These are phyloP conservation scores for Aspergillus pseudoterreus DNA, from an alignment of 2,329 filamentous ascomycete genomes.

Conservation along the genomic window DNA sequence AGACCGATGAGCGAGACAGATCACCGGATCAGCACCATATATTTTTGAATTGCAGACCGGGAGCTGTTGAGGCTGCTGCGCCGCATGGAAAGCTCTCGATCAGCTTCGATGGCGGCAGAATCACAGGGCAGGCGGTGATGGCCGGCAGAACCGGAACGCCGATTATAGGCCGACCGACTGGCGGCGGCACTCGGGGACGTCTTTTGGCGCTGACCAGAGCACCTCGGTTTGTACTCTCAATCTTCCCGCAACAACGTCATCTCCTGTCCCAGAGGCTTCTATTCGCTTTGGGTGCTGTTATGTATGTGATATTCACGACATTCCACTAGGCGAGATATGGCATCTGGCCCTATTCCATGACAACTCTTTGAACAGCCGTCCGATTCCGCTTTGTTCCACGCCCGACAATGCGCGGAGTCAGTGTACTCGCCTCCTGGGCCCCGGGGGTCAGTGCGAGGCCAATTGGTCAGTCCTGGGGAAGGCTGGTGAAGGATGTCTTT, in stretches of 20 bases:
- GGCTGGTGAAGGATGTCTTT: constrained; percentile 17
- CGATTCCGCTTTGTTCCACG: constrained; percentile 18
- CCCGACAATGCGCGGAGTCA: constrained; percentile 41
- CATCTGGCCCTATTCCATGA: constrained; percentile 23
- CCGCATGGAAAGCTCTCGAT: constrained; percentile 26
- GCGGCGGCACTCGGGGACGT: constrained; percentile 11
- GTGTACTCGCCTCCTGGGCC: constrained; percentile 34
- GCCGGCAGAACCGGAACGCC: constrained; percentile 23
- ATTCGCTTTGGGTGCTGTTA: constrained; percentile 9
- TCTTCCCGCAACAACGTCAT: neutral
- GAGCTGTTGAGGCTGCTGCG: neutral
- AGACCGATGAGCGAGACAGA: neutral
- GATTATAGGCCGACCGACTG: constrained; percentile 14
- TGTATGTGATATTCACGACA: constrained; percentile 12
- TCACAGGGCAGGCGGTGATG: constrained; percentile 21
- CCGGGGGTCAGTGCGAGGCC: constrained; percentile 27
- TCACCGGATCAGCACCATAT: neutral
- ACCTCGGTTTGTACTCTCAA: constrained; percentile 1
- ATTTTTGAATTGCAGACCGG: neutral
- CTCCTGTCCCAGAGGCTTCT: neutral
- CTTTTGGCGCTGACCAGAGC: constrained; percentile 4
- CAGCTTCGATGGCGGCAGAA: constrained; percentile 23
- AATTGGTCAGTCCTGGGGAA: constrained; percentile 17
- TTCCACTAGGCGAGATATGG: constrained; percentile 28
- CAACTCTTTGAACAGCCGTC: constrained; percentile 21